Percentiles rank a stretch among this genome's conserved stretches.
These are phyloP conservation scores for Saturnispora silvae DNA, from an alignment of 805 yeast genomes.

Conservation along the genomic window DNA sequence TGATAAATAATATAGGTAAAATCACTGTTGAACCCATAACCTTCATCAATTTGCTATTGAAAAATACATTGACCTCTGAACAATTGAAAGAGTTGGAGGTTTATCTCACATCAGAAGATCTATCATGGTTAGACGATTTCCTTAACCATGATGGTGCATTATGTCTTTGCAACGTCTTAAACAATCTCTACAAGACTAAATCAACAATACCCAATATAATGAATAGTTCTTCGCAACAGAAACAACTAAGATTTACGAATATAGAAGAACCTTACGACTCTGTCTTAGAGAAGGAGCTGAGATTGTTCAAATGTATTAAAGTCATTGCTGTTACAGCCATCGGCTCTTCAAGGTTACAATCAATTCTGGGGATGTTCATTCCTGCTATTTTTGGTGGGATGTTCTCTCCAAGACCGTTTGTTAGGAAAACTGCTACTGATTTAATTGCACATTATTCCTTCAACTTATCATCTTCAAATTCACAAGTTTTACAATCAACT, in stretches of 20 bases:
- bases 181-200: slow-evolving; percentile 25
- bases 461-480: slow-evolving; percentile 16
- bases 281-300: slow-evolving; percentile 56
- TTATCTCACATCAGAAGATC: slow-evolving; percentile 71
- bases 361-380: slow-evolving; percentile 38
- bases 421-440: slow-evolving; percentile 78
- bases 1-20: background rate
- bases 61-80: slow-evolving; percentile 53
- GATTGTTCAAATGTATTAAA: slow-evolving; percentile 70
- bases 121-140: slow-evolving; percentile 74
- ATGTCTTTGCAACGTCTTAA: slow-evolving; percentile 66
- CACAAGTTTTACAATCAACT: slow-evolving; percentile 16
- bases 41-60: slow-evolving; percentile 65
- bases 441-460: slow-evolving; percentile 46
- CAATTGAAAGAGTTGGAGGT: slow-evolving; percentile 84
- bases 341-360: slow-evolving; percentile 60
- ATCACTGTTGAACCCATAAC: slow-evolving; percentile 21
- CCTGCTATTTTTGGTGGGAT: slow-evolving; percentile 71
- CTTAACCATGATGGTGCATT: slow-evolving; percentile 82
- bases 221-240: background rate
- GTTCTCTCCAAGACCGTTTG: slow-evolving; percentile 66
- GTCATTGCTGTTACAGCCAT: slow-evolving; percentile 61
- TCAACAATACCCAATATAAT: slow-evolving; percentile 9
- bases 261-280: slow-evolving; percentile 24
- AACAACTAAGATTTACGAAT: slow-evolving; percentile 20